These are phyloP conservation scores for Scutellaria baicalensis DNA, from an alignment of 257 asterid genomes.

Conservation along the genomic window DNA sequence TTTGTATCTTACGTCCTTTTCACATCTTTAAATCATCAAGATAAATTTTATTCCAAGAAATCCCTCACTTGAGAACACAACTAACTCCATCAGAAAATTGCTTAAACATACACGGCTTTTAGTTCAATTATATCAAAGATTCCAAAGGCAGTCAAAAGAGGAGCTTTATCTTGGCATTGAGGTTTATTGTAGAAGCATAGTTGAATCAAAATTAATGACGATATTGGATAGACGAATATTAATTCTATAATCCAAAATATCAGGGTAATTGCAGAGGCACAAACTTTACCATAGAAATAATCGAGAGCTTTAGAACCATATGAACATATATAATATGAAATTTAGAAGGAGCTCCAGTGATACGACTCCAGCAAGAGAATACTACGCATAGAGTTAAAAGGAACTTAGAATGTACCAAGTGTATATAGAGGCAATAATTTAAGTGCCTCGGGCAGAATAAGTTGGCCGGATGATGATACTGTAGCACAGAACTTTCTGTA, in stretches of 20 bases:
- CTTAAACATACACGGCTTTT: neutral
- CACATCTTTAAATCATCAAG: neutral
- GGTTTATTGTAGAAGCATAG: neutral
- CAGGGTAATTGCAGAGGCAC: neutral
- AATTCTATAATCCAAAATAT: neutral
- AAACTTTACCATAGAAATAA: neutral
- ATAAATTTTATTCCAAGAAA: neutral
- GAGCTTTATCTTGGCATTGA: neutral
- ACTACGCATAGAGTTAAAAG: neutral
- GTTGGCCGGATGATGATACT: constrained; percentile 92
- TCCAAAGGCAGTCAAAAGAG: neutral
- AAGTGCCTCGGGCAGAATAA: constrained; percentile 97
- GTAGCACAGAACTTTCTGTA: constrained; percentile 96
- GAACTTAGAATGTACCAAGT: constrained; percentile 56
- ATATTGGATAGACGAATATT: neutral
- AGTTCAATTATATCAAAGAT: neutral
- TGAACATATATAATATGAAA: neutral
- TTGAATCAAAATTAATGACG: neutral
- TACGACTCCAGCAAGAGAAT: neutral
- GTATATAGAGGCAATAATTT: constrained; percentile 88
- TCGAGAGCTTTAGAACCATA: neutral
- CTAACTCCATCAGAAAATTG: neutral
- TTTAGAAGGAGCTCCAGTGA: constrained; percentile 1
- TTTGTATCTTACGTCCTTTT: neutral
- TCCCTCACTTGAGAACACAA: neutral